These are phyloP conservation scores for Alternaria burnsii DNA, from an alignment of 2,329 filamentous ascomycete genomes.

Conservation along the genomic window DNA sequence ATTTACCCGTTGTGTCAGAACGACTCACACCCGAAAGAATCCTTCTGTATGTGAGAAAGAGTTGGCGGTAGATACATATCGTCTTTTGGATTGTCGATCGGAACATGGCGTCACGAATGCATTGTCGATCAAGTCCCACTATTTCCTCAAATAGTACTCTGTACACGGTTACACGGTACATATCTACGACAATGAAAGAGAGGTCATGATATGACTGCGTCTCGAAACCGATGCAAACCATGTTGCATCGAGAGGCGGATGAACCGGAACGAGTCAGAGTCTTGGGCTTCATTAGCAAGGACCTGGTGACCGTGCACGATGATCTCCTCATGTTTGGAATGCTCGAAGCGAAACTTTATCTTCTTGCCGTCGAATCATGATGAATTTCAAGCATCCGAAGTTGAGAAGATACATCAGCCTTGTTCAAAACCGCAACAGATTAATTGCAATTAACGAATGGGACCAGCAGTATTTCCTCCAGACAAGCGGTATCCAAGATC, in stretches of 20 bases:
- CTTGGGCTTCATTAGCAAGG: conserved; percentile 17
- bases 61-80: conserved; percentile 11
- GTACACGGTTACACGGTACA: conserved; percentile 4
- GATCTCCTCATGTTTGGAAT: conserved; percentile 22
- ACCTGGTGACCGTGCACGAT: conserved; percentile 14
- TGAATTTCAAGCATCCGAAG: conserved; percentile 12
- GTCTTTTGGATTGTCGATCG: conserved; percentile 9
- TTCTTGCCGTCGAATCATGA: conserved; percentile 12
- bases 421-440: conserved; percentile 10
- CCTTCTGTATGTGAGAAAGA: background rate
- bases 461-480: conserved; percentile 20
- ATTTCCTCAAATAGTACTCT: background rate
- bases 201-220: conserved; percentile 3
- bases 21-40: background rate
- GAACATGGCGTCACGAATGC: conserved; percentile 13
- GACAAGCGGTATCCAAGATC: conserved; percentile 23
- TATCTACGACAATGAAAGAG: conserved; percentile 2
- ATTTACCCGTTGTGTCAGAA: conserved; percentile 5
- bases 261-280: conserved; percentile 25
- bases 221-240: conserved; percentile 12
- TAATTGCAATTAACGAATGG: conserved; percentile 23
- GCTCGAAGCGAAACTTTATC: conserved; percentile 21
- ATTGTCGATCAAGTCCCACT: conserved; percentile 2
- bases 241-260: conserved; percentile 15
- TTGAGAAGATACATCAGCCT: conserved; percentile 4